Evolutionary conservation across 768 basidiomycete genomes (phyloP).

Genomic region (Podaxis sp.): DNA sequence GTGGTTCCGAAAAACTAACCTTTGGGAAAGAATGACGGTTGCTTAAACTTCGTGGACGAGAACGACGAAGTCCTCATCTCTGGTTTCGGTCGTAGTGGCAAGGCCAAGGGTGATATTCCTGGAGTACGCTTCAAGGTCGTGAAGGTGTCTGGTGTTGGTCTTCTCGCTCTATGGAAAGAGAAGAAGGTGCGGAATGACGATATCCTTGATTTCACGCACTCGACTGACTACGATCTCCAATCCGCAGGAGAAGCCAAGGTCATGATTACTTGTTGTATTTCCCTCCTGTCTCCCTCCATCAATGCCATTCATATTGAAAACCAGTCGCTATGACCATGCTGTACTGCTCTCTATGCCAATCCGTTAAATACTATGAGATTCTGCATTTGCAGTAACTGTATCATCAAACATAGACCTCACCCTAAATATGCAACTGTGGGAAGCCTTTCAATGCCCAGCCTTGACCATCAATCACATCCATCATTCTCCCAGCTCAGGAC

Average conservation of each 20-base stretch:
- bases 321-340: conserved; percentile 16
- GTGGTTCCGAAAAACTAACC: conserved; percentile 3
- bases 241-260: conserved; percentile 73
- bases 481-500: not conserved
- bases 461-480: conserved; percentile 1
- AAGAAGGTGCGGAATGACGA: conserved; percentile 74
- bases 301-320: conserved; percentile 7
- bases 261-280: conserved; percentile 30
- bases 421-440: not conserved
- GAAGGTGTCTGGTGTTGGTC: conserved; percentile 99
- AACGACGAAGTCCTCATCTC: conserved; percentile 99
- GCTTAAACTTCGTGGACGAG: conserved; percentile 98
- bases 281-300: conserved; percentile 16
- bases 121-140: conserved; percentile 99
- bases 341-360: conserved; percentile 16
- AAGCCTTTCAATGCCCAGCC: not conserved
- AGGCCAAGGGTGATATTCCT: conserved; percentile 99
- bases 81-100: conserved; percentile 99
- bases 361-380: conserved; percentile 7
- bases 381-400: not conserved
- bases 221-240: not conserved
- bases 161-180: conserved; percentile 98
- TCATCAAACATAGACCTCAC: not conserved
- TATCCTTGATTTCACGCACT: not conserved
- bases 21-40: conserved; percentile 79